phyloP scores from a whole-genome alignment of 345 rosid genomes.

The Fremontodendron californicum region DNA sequence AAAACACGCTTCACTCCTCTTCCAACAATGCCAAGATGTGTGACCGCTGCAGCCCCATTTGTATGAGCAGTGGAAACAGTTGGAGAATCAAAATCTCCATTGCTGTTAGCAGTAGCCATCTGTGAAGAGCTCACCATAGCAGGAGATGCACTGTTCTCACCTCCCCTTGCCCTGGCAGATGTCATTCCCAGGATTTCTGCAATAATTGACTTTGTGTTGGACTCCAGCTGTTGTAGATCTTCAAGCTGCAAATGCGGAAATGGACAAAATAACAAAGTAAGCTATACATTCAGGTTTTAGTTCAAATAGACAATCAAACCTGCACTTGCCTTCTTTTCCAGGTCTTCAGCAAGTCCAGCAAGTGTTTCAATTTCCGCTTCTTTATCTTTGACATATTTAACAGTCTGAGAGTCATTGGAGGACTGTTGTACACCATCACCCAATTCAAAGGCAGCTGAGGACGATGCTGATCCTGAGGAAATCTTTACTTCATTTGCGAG shows the following conservation, averaged over 20 bases:
- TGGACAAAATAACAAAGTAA: background rate
- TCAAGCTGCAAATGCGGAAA: constrained; percentile 61
- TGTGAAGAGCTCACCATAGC: constrained; percentile 52
- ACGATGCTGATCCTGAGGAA: constrained; percentile 42
- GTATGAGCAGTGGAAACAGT: too few species aligned
- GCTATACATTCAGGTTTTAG: background rate
- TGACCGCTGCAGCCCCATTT: constrained; percentile 59
- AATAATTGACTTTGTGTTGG: constrained; percentile 64
- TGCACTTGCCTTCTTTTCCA: constrained; percentile 79
- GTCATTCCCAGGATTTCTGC: constrained; percentile 67
- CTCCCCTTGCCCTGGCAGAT: constrained; percentile 41
- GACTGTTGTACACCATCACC: constrained; percentile 54
- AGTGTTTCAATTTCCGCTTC: constrained; percentile 74
- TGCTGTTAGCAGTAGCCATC: constrained; percentile 41
- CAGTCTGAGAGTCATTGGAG: constrained; percentile 43
- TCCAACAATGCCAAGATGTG: constrained; percentile 86
- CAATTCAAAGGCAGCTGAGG: constrained; percentile 49
- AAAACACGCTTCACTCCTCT: constrained; percentile 88
- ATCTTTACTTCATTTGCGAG: constrained; percentile 54
- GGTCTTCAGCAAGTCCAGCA: constrained; percentile 61
- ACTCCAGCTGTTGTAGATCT: constrained; percentile 68
- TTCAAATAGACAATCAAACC: background rate
- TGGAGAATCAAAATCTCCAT: constrained; percentile 55
- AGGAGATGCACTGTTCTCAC: constrained; percentile 37
- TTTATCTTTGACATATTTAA: constrained; percentile 44